phyloP scores from a whole-genome alignment of 129 eudicot genomes.

The Logfia minima region DNA sequence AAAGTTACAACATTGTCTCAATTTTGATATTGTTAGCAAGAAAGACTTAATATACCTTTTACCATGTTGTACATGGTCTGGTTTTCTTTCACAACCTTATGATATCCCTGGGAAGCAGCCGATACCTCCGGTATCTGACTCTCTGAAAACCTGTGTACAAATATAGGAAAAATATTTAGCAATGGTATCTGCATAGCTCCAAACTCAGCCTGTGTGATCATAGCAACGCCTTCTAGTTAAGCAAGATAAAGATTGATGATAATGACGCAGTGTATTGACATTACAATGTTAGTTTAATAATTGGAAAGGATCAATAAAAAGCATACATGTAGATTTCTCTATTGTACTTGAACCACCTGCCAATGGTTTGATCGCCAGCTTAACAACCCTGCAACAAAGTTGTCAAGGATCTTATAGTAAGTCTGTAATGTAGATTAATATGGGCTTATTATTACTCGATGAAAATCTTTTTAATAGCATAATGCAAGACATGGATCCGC shows the following conservation, averaged over 20 bases:
- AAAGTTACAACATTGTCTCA: conserved; percentile 9
- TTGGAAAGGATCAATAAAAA: no score
- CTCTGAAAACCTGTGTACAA: conserved; percentile 37
- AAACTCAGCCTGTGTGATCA: no score
- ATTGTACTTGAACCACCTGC: conserved; percentile 38
- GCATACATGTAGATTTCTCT: conserved; percentile 31
- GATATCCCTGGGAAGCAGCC: conserved; percentile 58
- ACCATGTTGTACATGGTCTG: conserved; percentile 77
- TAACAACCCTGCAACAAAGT: no score
- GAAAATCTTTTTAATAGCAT: not conserved
- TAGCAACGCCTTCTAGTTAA: no score
- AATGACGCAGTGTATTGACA: no score
- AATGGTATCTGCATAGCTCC: conserved; percentile 37
- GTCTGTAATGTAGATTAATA: conserved; percentile 26
- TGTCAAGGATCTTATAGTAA: no score
- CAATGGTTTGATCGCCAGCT: no score
- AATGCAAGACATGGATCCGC: not conserved
- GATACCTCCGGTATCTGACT: conserved; percentile 71
- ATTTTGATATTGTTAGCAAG: not conserved
- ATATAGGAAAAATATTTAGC: conserved; percentile 26
- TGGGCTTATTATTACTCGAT: conserved; percentile 23
- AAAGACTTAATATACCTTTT: conserved; percentile 52
- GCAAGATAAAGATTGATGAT: no score
- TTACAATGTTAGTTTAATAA: not conserved
- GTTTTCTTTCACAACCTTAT: conserved; percentile 81